Conservation (phyloP, 1,139 yeast genomes). For the Pneumocystis jirovecii region DNA sequence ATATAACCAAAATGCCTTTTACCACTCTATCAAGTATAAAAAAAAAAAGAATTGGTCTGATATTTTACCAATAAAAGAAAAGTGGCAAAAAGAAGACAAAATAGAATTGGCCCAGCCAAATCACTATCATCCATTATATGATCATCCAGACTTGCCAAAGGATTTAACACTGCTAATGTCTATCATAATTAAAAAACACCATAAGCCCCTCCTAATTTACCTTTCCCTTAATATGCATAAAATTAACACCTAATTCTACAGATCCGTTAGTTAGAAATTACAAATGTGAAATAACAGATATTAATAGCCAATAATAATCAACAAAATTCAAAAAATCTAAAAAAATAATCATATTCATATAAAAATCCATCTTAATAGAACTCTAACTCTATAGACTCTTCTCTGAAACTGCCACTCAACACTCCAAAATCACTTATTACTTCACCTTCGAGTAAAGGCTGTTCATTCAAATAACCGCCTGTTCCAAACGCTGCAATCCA, state of each 20-base stretch:
- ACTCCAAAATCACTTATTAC: background rate
- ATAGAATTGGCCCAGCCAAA: slow-evolving; percentile 86
- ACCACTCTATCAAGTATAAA: slow-evolving; percentile 36
- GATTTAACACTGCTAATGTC: slow-evolving; percentile 76
- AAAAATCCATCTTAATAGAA: too few species aligned
- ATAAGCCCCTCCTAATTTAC: background rate
- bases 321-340: background rate
- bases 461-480: slow-evolving; percentile 85
- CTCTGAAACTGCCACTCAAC: too few species aligned
- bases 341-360: too few species aligned
- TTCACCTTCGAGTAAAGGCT: slow-evolving; percentile 56
- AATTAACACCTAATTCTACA: slow-evolving; percentile 75
- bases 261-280: background rate
- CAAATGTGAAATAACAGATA: background rate
- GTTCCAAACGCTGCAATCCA: slow-evolving; percentile 85
- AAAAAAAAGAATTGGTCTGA: background rate
- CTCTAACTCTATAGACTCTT: too few species aligned
- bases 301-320: background rate
- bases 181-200: slow-evolving; percentile 3
- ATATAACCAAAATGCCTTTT: slow-evolving; percentile 94
- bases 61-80: slow-evolving; percentile 29
- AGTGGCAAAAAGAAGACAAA: slow-evolving; percentile 79
- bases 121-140: slow-evolving; percentile 85
- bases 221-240: slow-evolving; percentile 68
- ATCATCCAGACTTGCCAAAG: slow-evolving; percentile 41